Evolutionary conservation across 352 stramenopile genomes (phyloP), one percentile per base, ranked within the genome.

Genomic region (Globisporangium recalcitrans): DNA sequence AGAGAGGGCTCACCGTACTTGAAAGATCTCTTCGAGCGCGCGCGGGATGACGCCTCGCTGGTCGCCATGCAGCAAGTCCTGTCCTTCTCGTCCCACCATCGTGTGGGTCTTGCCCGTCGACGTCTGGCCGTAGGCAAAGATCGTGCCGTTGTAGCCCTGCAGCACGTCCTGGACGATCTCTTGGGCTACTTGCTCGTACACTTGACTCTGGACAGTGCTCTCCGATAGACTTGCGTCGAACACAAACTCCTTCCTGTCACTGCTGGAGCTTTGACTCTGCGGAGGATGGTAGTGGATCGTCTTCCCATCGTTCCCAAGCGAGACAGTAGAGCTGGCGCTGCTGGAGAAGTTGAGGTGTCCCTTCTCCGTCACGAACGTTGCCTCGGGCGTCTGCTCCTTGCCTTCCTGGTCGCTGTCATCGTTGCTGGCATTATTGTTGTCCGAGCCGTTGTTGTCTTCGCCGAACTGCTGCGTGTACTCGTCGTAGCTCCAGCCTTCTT

Each of bases 301-400:
- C 34, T 68, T 69, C 3, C 62, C 60, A 44, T 83, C 72, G 4
- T 27, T 14, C 3, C 74, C 61, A 56, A 84, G 67, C 0, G 64
- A 65, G 29, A 84, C 49, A 6, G 58, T 64, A 16, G 68, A 67
- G 14, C 49, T 64, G 11, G 66, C 55, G 0, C 65, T 67, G 5
- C 55, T 64, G 16, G 38, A 68, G 53, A 63, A 32, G 51, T 62
- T 54, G 27, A 68, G 58, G 22, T 55, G 61, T 0, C 65, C 72
- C n/a, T 82, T 86, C 56, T 86, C 79, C n/a, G 82, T 91, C 58
- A 88, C 70, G 36, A 90, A 90, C 27, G 79, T 85, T 31, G 57
- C 70, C 34, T 68, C 64, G 13, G 66, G 63, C 1, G 40, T 52
- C 9, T 55, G 46, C 44, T 69, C 73, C 10, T 38, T 44, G 31